Conservation (phyloP, 2,329 filamentous ascomycete species). For the Raffaelea ambrosiae region DNA sequence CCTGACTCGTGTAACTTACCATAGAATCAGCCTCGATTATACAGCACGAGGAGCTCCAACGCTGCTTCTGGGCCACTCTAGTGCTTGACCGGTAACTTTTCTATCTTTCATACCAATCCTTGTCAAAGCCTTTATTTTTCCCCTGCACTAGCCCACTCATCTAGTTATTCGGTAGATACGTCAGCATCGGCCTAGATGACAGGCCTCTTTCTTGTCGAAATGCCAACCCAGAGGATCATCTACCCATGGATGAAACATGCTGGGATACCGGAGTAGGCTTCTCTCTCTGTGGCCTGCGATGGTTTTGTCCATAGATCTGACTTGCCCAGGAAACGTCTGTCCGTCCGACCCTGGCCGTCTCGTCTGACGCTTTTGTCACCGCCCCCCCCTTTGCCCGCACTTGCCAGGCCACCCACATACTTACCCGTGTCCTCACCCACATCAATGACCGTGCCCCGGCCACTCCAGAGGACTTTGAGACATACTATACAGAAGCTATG, state of each 20-base stretch:
- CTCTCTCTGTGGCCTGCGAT: too few relatives aligned
- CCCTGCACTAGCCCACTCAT: too few relatives aligned
- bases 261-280: slow-evolving; percentile 11
- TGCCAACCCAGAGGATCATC: slow-evolving; percentile 7
- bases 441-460: slow-evolving; percentile 2
- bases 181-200: slow-evolving; percentile 8
- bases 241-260: slow-evolving; percentile 9
- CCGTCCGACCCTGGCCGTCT: slow-evolving; percentile 10
- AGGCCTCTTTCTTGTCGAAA: slow-evolving; percentile 8
- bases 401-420: slow-evolving; percentile 11
- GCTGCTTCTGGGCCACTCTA: slow-evolving; percentile 10
- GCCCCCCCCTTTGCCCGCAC: slow-evolving; percentile 10
- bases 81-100: slow-evolving; percentile 11
- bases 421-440: slow-evolving; percentile 11
- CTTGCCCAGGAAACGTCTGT: slow-evolving; percentile 5
- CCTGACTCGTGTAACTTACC: neutral
- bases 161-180: slow-evolving; percentile 1
- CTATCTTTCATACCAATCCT: neutral
- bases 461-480: slow-evolving; percentile 1
- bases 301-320: neutral
- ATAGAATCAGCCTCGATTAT: slow-evolving; percentile 4
- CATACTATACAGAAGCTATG: slow-evolving; percentile 9
- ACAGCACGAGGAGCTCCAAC: slow-evolving; percentile 8
- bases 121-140: neutral
- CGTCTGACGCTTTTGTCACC: slow-evolving; percentile 1